These are phyloP conservation scores for Setaria italica DNA, from an alignment of 202 grass and related monocot species.

Conservation along the genomic window DNA sequence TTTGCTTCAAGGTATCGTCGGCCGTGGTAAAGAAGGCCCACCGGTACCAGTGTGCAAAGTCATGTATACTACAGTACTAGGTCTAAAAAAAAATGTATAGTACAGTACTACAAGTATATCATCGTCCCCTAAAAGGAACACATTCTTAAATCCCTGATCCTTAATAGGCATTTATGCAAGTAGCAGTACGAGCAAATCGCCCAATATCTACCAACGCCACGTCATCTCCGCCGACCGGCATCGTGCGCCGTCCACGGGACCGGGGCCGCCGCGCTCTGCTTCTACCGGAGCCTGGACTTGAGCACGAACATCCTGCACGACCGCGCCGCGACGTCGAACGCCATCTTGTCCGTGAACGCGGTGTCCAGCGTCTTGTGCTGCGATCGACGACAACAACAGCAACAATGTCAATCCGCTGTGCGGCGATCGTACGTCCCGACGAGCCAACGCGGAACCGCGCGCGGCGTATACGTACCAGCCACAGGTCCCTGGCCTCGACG, in stretches of 20 bases:
- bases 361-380: conserved; percentile 60
- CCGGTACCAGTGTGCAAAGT: too few relatives aligned
- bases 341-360: conserved; percentile 61
- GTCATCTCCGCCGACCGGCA: not conserved
- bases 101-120: too few relatives aligned
- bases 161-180: too few relatives aligned
- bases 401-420: not conserved
- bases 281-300: conserved; percentile 41
- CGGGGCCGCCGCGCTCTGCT: not conserved
- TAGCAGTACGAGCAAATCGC: not conserved
- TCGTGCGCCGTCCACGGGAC: not conserved
- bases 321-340: conserved; percentile 57
- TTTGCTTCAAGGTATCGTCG: too few relatives aligned
- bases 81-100: too few relatives aligned
- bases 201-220: not conserved
- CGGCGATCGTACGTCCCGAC: too few relatives aligned
- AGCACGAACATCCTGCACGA: conserved; percentile 81
- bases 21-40: too few relatives aligned
- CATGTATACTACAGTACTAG: too few relatives aligned
- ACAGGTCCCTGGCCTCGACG: conserved; percentile 73
- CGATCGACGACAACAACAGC: not conserved
- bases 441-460: not conserved
- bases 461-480: conserved; percentile 53
- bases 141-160: too few relatives aligned
- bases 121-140: too few relatives aligned